Base-by-base conservation (phyloP, 768 basidiomycete species). In the Kwoniella newhampshirensis region DNA sequence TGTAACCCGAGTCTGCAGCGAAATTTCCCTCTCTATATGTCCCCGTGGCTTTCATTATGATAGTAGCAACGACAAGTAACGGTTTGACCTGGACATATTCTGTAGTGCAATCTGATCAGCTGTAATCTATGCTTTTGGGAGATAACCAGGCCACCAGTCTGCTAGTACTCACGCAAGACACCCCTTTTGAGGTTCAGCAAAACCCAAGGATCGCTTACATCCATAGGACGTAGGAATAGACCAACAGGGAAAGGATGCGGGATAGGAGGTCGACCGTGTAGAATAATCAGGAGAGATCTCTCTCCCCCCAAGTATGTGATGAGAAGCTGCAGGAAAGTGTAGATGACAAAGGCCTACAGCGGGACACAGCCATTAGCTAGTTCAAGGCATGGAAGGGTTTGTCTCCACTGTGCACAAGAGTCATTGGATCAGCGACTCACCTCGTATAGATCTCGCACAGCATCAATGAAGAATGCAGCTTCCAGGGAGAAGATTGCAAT, bases 81-180 rank as follows among this genome's bases (percentile, higher is more conserved):
- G 96, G 96, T 71, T 99, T 99, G 55, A 98, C 81, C 75, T 97
- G 91, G 1, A 97, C 94, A 74, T 99, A 98, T 81, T 98, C 94
- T 98, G 68, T 52, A 28, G 35, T 15, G 45, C 23, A 45, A 9
- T 23, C 17, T 6, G 21, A 18, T 48, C 49, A 27, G 51, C 25
- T 17, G n/a, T n/a, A n/a, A n/a, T n/a, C n/a, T n/a, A n/a, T n/a
- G n/a, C n/a, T n/a, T n/a, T n/a, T n/a, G n/a, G n/a, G n/a, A n/a
- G n/a, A n/a, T n/a, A n/a, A n/a, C n/a, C n/a, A n/a, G n/a, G n/a
- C n/a, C n/a, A n/a, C n/a, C n/a, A n/a, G n/a, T n/a, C n/a, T n/a
- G n/a, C n/a, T n/a, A 21, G 13, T 17, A 80, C 84, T 60, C 60
- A 98, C 94, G 94, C 35, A 99, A 78, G 37, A 99, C 92, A 15